Evolutionary conservation across 2,329 filamentous ascomycete species (phyloP).

Genomic region (Aureobasidium pullulans): DNA sequence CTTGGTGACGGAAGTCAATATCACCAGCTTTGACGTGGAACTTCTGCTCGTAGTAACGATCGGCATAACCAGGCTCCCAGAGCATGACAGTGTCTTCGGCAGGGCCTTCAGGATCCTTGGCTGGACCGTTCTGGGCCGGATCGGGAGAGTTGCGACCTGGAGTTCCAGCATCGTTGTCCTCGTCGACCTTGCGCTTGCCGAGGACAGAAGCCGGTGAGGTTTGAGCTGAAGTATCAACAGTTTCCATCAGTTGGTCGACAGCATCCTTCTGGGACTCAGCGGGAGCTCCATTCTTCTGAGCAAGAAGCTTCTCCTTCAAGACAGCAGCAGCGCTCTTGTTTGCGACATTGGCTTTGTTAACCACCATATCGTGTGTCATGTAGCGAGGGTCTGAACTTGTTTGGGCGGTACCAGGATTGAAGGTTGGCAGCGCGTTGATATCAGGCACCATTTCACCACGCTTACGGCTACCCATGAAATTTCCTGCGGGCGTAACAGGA

Average conservation of each 20-base stretch:
- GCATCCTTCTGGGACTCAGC: constrained; percentile 23
- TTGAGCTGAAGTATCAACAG: constrained; percentile 1
- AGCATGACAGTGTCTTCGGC: constrained; percentile 76
- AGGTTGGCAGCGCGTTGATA: constrained; percentile 46
- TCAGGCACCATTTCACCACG: constrained; percentile 28
- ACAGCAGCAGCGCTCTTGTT: constrained; percentile 94
- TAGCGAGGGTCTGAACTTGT: constrained; percentile 45
- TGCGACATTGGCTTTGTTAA: constrained; percentile 66
- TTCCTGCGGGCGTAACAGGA: constrained; percentile 22
- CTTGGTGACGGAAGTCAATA: constrained; percentile 77
- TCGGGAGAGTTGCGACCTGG: constrained; percentile 53
- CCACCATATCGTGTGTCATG: constrained; percentile 81
- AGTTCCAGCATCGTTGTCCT: constrained; percentile 44
- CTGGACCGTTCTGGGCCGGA: constrained; percentile 22
- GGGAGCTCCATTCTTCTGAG: constrained; percentile 26
- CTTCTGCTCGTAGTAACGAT: constrained; percentile 96
- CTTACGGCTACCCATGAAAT: constrained; percentile 16
- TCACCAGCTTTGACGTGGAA: constrained; percentile 79
- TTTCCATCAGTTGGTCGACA: constrained; percentile 17
- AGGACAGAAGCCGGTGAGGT: constrained; percentile 43
- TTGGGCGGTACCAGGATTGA: constrained; percentile 48
- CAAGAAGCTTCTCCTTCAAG: constrained; percentile 71
- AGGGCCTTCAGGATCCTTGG: constrained; percentile 49
- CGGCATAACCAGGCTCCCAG: constrained; percentile 93
- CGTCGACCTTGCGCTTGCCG: constrained; percentile 70